These are phyloP conservation scores for Ilyonectria robusta DNA, from an alignment of 2,329 filamentous ascomycete species.

Conservation along the genomic window DNA sequence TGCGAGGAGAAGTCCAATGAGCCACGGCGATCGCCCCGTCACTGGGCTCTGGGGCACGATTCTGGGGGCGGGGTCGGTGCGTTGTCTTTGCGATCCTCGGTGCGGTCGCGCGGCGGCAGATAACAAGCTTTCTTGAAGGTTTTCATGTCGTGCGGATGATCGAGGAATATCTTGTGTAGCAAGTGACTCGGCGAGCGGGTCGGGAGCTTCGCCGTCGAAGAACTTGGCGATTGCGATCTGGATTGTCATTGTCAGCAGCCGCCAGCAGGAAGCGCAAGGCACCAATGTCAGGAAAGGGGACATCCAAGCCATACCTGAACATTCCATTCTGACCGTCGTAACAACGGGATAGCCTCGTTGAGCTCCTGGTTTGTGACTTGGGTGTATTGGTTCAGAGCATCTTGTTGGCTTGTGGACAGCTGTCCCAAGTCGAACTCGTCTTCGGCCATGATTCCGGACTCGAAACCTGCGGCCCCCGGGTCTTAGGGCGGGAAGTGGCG, in stretches of 20 bases:
- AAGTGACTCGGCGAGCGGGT: slow-evolving; percentile 83
- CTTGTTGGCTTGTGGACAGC: slow-evolving; percentile 84
- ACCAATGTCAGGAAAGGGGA: not conserved
- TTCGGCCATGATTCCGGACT: slow-evolving; percentile 51
- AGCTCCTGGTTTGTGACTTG: slow-evolving; percentile 88
- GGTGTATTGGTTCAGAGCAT: slow-evolving; percentile 88
- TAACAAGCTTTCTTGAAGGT: slow-evolving; percentile 74
- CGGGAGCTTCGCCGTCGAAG: slow-evolving; percentile 94
- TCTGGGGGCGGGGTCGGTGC: slow-evolving; percentile 80
- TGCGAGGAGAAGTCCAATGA: slow-evolving; percentile 83
- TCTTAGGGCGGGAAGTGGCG: not conserved
- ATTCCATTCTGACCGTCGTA: slow-evolving; percentile 95
- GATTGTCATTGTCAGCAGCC: slow-evolving; percentile 6
- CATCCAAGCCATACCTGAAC: slow-evolving; percentile 75
- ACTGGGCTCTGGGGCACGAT: slow-evolving; percentile 84
- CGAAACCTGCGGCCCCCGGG: not conserved
- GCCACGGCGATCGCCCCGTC: slow-evolving; percentile 78
- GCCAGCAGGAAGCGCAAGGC: not conserved
- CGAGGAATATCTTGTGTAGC: slow-evolving; percentile 75
- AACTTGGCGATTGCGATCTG: slow-evolving; percentile 97
- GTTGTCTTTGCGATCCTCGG: slow-evolving; percentile 45
- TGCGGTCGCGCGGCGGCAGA: slow-evolving; percentile 45
- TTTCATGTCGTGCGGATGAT: slow-evolving; percentile 78
- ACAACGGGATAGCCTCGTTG: slow-evolving; percentile 81
- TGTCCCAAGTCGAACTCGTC: slow-evolving; percentile 69